Evolutionary conservation across 2,329 filamentous ascomycete genomes (phyloP).

Genomic region (Talaromyces sp.): DNA sequence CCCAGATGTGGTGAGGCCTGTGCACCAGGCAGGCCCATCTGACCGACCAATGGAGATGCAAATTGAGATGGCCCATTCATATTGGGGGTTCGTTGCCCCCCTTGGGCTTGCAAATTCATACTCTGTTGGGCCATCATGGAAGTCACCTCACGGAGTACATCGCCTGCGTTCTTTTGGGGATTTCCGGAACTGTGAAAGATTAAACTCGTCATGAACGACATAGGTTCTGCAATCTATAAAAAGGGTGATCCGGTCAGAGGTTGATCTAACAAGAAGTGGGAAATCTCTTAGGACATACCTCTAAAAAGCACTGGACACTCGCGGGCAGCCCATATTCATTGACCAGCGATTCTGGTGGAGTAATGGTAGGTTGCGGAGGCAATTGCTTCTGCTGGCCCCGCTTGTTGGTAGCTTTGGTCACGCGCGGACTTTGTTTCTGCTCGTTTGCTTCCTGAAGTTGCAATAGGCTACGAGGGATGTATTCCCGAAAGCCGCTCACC

Average conservation of each 20-base stretch:
- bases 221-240: constrained; percentile 58
- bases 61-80: constrained; percentile 49
- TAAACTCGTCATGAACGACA: constrained; percentile 59
- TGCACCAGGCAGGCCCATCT: constrained; percentile 46
- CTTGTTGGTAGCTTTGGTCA: constrained; percentile 53
- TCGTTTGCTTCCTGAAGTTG: constrained; percentile 48
- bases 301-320: constrained; percentile 57
- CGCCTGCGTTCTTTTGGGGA: constrained; percentile 5
- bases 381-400: constrained; percentile 44
- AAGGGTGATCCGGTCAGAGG: constrained; percentile 16
- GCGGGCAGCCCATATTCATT: constrained; percentile 52
- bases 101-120: constrained; percentile 36
- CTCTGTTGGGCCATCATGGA: constrained; percentile 1
- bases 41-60: constrained; percentile 55
- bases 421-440: constrained; percentile 55
- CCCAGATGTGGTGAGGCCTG: constrained; percentile 51
- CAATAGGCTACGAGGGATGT: constrained; percentile 64
- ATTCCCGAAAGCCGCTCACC: constrained; percentile 74
- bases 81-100: constrained; percentile 38
- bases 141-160: constrained; percentile 11
- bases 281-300: constrained; percentile 43
- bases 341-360: constrained; percentile 40
- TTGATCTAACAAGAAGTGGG: neutral
- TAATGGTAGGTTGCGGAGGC: constrained; percentile 37
- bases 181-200: constrained; percentile 43